Evolutionary conservation across 148 eudicot genomes (phyloP), one percentile per base, ranked within the genome.

Genomic region (Camellia sinensis): DNA sequence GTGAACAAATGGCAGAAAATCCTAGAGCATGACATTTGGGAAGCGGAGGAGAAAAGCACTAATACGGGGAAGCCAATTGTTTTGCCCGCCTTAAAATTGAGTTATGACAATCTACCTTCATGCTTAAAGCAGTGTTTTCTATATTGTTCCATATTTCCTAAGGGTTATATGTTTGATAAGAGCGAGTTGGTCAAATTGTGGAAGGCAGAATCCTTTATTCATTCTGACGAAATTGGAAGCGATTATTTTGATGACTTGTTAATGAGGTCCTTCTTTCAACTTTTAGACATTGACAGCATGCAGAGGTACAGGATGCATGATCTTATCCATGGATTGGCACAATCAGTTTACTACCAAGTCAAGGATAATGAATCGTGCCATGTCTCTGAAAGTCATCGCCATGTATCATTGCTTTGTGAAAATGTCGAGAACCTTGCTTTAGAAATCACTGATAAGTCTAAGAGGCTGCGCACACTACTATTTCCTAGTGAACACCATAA

Each of bases 301-400:
- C 74, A 61, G 46, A 80, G 79, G 37, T 85, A 67, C 77, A 80
- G 40, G 77, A 82, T 85, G 85, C 88, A 82, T 8, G 88, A 80
- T 73, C 80, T 85, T 18, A 73, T 67, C 52, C 85, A 85, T 67
- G 88, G 83, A n/a, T 69, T 82, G 60, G 85, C 88, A 4, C 75
- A 74, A 68, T 80, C 79, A 22, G 83, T 82, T 57, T 77, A 75
- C 57, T 53, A 2, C 56, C 83, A 67, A 61, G 44, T 84, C 57
- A 72, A 73, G 59, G 83, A 80, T 56, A 41, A 40, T 22, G 75
- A 57, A 4, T 15, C 81, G 0, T 19, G 5, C 72, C 76, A 57
- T 7, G 53, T 80, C 56, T 67, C 45, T 61, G 7, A 37, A 8
- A 60, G 68, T 0, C 19, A 79, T 6, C 76, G 82, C 0, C 82